Conservation (phyloP, 495 filamentous ascomycete genomes). For the Aspergillus cristatus region DNA sequence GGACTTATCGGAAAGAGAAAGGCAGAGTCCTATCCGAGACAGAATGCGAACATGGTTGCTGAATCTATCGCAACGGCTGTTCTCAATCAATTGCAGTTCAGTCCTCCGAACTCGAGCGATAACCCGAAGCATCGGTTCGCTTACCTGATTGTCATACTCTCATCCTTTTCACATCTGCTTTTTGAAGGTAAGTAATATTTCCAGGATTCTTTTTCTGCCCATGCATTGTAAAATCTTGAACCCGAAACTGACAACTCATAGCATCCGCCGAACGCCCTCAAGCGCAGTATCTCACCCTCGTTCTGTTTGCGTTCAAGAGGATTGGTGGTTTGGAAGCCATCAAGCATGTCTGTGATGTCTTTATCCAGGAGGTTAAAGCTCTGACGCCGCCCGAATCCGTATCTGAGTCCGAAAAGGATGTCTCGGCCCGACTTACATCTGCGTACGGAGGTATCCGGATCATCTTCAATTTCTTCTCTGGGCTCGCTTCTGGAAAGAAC, state of each 20-base stretch:
- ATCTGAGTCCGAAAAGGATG: conserved; percentile 34
- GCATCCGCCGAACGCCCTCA: conserved; percentile 47
- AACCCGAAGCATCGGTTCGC: conserved; percentile 48
- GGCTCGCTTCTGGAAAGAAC: conserved; percentile 66
- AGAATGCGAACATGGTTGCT: conserved; percentile 61
- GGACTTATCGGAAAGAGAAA: conserved; percentile 63
- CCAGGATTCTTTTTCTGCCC: conserved; percentile 3
- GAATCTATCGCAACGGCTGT: conserved; percentile 67
- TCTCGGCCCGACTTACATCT: conserved; percentile 41
- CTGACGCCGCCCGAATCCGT: conserved; percentile 26
- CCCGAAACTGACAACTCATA: conserved; percentile 9
- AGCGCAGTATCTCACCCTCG: conserved; percentile 65
- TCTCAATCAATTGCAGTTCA: conserved; percentile 53
- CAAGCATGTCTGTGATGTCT: conserved; percentile 62
- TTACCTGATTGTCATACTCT: conserved; percentile 73
- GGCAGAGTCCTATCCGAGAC: conserved; percentile 52
- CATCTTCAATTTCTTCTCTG: conserved; percentile 71
- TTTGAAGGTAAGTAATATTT: conserved; percentile 49
- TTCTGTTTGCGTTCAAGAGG: conserved; percentile 79
- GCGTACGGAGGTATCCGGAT: conserved; percentile 67
- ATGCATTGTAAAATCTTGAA: too few relatives aligned
- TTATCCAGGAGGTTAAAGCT: conserved; percentile 56
- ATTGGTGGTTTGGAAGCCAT: conserved; percentile 64
- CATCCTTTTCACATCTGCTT: conserved; percentile 66
- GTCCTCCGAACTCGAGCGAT: conserved; percentile 29